These are phyloP conservation scores for Diplogelasinospora grovesii DNA, from an alignment of 495 filamentous ascomycete genomes.

Conservation along the genomic window DNA sequence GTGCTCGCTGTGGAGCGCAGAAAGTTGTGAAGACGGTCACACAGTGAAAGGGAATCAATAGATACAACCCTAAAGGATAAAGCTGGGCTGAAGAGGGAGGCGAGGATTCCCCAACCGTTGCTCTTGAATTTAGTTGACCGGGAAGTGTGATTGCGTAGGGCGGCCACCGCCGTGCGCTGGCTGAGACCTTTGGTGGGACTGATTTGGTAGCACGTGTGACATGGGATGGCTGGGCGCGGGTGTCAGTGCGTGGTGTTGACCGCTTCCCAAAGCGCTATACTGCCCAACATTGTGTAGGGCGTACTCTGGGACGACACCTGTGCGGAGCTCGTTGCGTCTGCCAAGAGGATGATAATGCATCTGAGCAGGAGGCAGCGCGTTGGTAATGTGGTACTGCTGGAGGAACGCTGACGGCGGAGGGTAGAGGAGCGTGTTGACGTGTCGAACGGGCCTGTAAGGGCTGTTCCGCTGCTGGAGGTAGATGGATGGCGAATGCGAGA, in stretches of 20 bases:
- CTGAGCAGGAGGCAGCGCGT: constrained; percentile 50
- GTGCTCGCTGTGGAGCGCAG: too few relatives aligned
- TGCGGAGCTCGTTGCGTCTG: constrained; percentile 67
- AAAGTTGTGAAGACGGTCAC: too few relatives aligned
- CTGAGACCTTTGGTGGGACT: too few relatives aligned
- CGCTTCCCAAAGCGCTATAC: constrained; percentile 1
- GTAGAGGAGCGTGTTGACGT: constrained; percentile 81
- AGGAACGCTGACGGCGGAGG: constrained; percentile 78
- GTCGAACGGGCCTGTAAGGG: constrained; percentile 85
- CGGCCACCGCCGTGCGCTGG: too few relatives aligned
- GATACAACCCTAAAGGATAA: too few relatives aligned
- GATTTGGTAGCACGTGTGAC: constrained; percentile 15
- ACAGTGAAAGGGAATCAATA: too few relatives aligned
- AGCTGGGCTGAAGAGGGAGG: too few relatives aligned
- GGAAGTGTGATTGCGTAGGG: too few relatives aligned
- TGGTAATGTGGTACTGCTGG: constrained; percentile 60
- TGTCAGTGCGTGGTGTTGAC: constrained; percentile 8
- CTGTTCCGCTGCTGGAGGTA: constrained; percentile 63
- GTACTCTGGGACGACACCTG: constrained; percentile 76
- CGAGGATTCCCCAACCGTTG: too few relatives aligned
- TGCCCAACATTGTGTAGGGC: constrained; percentile 14
- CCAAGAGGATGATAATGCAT: constrained; percentile 96
- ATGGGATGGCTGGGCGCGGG: neutral
- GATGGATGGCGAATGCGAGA: constrained; percentile 50
- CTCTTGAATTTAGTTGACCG: too few relatives aligned